phyloP scores from a whole-genome alignment of 2,329 filamentous ascomycete genomes.

The Metarhizium humberi region DNA sequence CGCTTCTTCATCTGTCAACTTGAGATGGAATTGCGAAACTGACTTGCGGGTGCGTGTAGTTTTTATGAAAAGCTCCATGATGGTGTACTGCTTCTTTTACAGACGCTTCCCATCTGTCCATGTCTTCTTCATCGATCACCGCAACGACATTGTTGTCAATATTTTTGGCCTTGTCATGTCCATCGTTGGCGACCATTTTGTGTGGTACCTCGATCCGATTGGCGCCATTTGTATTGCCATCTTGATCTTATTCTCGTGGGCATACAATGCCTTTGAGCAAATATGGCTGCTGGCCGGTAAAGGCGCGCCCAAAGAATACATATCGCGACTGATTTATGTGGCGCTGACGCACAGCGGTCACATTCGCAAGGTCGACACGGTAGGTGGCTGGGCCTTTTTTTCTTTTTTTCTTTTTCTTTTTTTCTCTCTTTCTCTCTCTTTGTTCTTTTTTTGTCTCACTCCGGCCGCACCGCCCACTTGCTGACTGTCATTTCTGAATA shows the following conservation, averaged over 20 bases:
- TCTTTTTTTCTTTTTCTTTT: too few species aligned
- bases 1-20: not conserved
- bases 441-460: too few species aligned
- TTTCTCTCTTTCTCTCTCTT: too few species aligned
- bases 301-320: slow-evolving; percentile 46
- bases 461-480: too few species aligned
- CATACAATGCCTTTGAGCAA: slow-evolving; percentile 50
- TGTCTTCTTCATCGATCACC: slow-evolving; percentile 49
- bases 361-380: slow-evolving; percentile 49
- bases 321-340: slow-evolving; percentile 47
- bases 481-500: slow-evolving; percentile 12
- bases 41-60: not conserved
- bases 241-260: slow-evolving; percentile 53
- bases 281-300: slow-evolving; percentile 54
- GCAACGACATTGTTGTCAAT: slow-evolving; percentile 48
- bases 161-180: slow-evolving; percentile 46
- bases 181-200: slow-evolving; percentile 39
- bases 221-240: slow-evolving; percentile 52
- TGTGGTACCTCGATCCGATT: slow-evolving; percentile 53
- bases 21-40: not conserved
- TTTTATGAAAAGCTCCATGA: slow-evolving; percentile 39
- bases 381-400: slow-evolving; percentile 4
- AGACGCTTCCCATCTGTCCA: slow-evolving; percentile 44
- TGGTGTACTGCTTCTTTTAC: slow-evolving; percentile 44
- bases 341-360: slow-evolving; percentile 42